These are phyloP conservation scores for Leishmania aethiopica DNA, from an alignment of 208 protist species.

Conservation along the genomic window DNA sequence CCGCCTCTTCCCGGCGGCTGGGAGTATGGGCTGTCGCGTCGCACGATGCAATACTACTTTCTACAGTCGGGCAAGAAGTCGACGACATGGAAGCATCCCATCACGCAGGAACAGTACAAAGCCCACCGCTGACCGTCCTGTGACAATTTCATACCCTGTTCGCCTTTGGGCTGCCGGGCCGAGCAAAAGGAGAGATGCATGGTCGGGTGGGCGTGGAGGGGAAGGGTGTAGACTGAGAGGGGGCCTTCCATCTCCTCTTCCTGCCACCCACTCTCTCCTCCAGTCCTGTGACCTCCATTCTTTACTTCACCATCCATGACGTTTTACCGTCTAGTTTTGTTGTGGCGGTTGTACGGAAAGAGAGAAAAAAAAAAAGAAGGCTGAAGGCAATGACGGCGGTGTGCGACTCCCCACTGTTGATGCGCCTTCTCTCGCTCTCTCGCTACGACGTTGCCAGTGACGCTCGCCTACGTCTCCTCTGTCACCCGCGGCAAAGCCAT, in stretches of 20 bases:
- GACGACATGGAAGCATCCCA: constrained; percentile 36
- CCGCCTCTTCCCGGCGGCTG: constrained; percentile 30
- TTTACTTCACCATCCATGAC: background rate
- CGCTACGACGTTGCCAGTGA: background rate
- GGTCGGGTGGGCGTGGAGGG: background rate
- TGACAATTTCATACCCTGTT: background rate
- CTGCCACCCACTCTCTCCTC: background rate
- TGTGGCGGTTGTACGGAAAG: background rate
- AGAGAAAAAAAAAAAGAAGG: constrained; percentile 2
- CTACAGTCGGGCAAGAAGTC: constrained; percentile 36
- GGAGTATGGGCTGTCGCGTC: constrained; percentile 34
- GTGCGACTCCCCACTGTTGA: background rate
- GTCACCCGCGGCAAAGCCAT: background rate
- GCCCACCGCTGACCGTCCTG: constrained; percentile 11
- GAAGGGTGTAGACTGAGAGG: too few species aligned
- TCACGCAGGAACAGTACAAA: constrained; percentile 42
- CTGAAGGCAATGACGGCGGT: background rate
- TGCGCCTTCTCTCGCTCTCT: background rate
- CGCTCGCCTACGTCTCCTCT: background rate
- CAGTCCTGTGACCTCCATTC: background rate
- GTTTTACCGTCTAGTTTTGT: constrained; percentile 1
- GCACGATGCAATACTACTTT: constrained; percentile 43
- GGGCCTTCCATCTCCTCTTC: background rate
- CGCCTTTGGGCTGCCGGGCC: background rate
- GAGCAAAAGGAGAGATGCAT: background rate